Percentiles rank a stretch among this genome's conserved stretches.
phyloP scores from a whole-genome alignment of 352 stramenopile genomes.

The Globisporangium alternatum region DNA sequence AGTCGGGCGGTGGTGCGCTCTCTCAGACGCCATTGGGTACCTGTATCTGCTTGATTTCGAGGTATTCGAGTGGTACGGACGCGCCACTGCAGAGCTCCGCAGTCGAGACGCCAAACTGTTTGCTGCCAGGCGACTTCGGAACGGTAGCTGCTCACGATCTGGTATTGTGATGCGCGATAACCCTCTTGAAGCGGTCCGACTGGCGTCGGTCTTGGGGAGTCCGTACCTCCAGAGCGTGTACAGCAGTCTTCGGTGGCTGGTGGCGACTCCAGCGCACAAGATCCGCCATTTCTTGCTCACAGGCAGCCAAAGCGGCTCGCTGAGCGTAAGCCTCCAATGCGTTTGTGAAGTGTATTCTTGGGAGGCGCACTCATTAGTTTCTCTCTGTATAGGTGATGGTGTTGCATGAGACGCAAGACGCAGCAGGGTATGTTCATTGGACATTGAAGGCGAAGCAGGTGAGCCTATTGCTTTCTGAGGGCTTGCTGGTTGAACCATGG shows the following conservation, averaged over 20 bases:
- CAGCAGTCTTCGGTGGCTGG: conserved; percentile 28
- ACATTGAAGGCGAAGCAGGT: conserved; percentile 12
- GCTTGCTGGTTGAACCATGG: not conserved
- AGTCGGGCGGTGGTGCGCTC: conserved; percentile 30
- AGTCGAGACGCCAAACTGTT: not conserved
- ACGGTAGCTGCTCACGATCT: conserved; percentile 27
- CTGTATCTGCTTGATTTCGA: conserved; percentile 37
- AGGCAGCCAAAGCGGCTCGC: conserved; percentile 33
- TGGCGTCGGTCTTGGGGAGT: conserved; percentile 24
- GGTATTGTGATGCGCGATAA: conserved; percentile 33
- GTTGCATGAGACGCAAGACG: not conserved
- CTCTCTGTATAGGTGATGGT: not conserved
- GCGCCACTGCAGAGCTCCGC: not conserved
- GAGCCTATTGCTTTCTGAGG: not conserved
- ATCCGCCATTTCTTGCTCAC: conserved; percentile 29
- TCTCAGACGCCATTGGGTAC: conserved; percentile 25
- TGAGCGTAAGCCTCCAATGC: conserved; percentile 25
- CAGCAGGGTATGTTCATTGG: not conserved
- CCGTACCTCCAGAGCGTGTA: conserved; percentile 5
- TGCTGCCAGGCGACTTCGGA: conserved; percentile 26
- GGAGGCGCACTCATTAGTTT: not conserved
- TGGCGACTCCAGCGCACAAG: not conserved
- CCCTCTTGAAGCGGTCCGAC: conserved; percentile 29
- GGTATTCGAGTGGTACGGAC: conserved; percentile 21
- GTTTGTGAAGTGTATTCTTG: not conserved